These are phyloP conservation scores for Fusarium sp. DNA, from an alignment of 2,329 filamentous ascomycete genomes.

Conservation along the genomic window DNA sequence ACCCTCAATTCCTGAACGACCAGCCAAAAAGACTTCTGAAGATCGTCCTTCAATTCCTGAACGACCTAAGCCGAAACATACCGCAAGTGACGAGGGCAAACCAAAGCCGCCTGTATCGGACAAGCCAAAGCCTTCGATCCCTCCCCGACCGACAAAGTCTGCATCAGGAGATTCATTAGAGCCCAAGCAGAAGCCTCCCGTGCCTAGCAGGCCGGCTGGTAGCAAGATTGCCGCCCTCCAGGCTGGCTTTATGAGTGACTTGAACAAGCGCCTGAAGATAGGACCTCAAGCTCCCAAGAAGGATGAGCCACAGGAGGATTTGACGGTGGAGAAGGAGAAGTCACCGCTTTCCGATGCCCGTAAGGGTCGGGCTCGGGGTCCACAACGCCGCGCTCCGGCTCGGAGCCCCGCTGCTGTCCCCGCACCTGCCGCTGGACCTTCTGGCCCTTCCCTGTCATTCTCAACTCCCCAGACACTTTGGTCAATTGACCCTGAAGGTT, in stretches of 20 bases:
- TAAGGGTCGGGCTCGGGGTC: slow-evolving; percentile 90
- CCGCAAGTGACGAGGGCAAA: slow-evolving; percentile 54
- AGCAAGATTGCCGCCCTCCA: slow-evolving; percentile 92
- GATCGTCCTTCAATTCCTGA: slow-evolving; percentile 63
- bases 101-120: slow-evolving; percentile 61
- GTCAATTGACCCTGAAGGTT: slow-evolving; percentile 64
- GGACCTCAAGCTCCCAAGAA: slow-evolving; percentile 86
- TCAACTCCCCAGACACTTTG: slow-evolving; percentile 63
- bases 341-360: slow-evolving; percentile 87
- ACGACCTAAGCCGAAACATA: slow-evolving; percentile 66
- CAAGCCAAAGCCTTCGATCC: slow-evolving; percentile 70
- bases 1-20: slow-evolving; percentile 50
- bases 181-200: slow-evolving; percentile 81
- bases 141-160: slow-evolving; percentile 71
- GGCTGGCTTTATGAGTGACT: slow-evolving; percentile 90
- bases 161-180: slow-evolving; percentile 56
- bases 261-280: slow-evolving; percentile 88
- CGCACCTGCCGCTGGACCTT: slow-evolving; percentile 49
- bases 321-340: slow-evolving; percentile 73
- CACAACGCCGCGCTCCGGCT: slow-evolving; percentile 78
- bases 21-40: slow-evolving; percentile 55
- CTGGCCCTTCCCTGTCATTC: slow-evolving; percentile 60
- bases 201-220: slow-evolving; percentile 80
- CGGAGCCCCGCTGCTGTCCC: slow-evolving; percentile 58
- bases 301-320: slow-evolving; percentile 71